Evolutionary conservation across 257 asterid species (phyloP).

Genomic region (Dorcoceras hygrometricum): DNA sequence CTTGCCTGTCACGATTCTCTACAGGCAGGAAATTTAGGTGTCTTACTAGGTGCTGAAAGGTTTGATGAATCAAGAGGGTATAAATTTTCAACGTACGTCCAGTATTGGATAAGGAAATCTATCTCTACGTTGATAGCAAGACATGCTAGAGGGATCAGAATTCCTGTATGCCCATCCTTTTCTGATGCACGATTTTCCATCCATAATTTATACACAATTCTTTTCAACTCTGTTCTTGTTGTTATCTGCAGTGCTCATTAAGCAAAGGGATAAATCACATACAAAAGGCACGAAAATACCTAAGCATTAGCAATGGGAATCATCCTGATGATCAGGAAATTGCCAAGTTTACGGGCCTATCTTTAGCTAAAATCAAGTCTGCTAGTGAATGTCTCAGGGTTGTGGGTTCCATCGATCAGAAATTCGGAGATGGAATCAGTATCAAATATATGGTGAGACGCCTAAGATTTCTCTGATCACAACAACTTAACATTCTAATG

Average conservation of each 20-base stretch:
- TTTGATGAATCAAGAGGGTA: conserved; percentile 77
- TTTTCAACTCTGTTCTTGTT: conserved; percentile 6
- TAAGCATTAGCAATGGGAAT: conserved; percentile 55
- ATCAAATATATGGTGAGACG: conserved; percentile 49
- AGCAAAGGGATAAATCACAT: conserved; percentile 64
- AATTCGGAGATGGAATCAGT: conserved; percentile 46
- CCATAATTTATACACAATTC: background rate
- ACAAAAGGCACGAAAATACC: conserved; percentile 64
- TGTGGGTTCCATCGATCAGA: conserved; percentile 81
- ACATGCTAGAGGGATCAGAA: conserved; percentile 70
- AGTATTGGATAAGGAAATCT: conserved; percentile 79
- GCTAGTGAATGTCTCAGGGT: conserved; percentile 71
- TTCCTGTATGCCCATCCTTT: conserved; percentile 60
- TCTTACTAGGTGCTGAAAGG: conserved; percentile 80
- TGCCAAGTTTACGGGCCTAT: conserved; percentile 68
- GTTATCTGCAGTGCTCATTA: conserved; percentile 49
- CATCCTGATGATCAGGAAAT: conserved; percentile 57
- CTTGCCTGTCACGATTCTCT: conserved; percentile 11
- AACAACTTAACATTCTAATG: background rate
- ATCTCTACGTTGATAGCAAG: conserved; percentile 57
- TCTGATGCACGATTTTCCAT: conserved; percentile 10
- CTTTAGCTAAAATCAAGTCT: conserved; percentile 53
- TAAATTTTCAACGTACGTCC: conserved; percentile 89
- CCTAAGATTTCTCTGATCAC: background rate
- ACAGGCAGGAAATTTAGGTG: conserved; percentile 81